Base-by-base conservation (phyloP, 768 basidiomycete genomes). In the Termitomyces sp. region DNA sequence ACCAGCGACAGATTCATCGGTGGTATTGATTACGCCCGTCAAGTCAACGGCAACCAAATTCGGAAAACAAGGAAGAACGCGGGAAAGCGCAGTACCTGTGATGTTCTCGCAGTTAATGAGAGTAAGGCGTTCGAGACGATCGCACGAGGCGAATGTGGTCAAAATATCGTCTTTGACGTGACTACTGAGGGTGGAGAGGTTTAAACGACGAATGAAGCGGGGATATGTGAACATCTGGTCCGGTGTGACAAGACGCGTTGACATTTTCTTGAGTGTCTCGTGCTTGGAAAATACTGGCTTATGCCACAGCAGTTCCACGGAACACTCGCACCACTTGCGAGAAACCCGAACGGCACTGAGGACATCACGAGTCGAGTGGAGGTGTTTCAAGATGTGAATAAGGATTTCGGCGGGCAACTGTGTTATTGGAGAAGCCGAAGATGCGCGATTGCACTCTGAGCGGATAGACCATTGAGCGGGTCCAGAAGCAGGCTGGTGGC, bases 281-380 rank as follows among this genome's bases (percentile, higher is more conserved):
- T 84, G 77, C 58, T 83, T 83, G 26, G 84, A 76, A 68, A 98
- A 85, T 54, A 78, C 77, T 20, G 95, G 95, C 66, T 91, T 89
- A 71, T 94, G 88, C 95, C 95, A 99, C 24, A 98, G 79, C 22
- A 98, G 81, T 71, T 98, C 92, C 44, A 95, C 94, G 32, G 93
- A 86, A 72, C 94, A 97, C 68, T 95, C 89, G 78, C 94, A 98
- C 94, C 96, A 99, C 28, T 85, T 80, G 57, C 92, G 86, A 20
- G 87, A 94, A 28, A 98, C 94, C 57, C 88, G 84, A 59, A 95
- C 79, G 42, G 84, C 80, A 62, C 79, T 76, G 61, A 88, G 83
- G 48, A 98, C 80, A 70, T 96, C 91, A 58, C 80, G 78, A 32
- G 87, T 75, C 0, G 83, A 79, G 63, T 88, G 83, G 13, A 99